A percentile compares a stretch with the other conserved stretches of the same genome.
Evolutionary conservation across 495 filamentous ascomycete genomes (phyloP).

Genomic region (Melanomma pulvis-pyrius): DNA sequence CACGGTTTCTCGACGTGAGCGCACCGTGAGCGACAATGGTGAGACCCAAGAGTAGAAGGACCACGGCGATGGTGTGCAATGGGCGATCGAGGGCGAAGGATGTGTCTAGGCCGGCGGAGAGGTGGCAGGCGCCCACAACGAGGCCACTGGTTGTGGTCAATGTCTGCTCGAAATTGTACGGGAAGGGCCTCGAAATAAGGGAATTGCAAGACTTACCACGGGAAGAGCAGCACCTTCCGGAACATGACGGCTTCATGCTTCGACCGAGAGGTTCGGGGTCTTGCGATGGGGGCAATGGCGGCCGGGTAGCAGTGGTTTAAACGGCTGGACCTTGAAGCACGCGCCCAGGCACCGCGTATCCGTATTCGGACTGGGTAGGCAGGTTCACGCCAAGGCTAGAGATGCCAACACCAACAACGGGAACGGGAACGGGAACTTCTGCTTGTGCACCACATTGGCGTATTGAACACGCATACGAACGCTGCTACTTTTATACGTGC

Average conservation of each 20-base stretch:
- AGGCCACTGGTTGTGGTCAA: constrained; percentile 34
- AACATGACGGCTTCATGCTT: constrained; percentile 10
- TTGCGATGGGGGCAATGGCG: background rate
- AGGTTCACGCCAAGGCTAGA: too few relatives aligned
- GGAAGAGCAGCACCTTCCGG: constrained; percentile 10
- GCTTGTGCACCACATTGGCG: too few relatives aligned
- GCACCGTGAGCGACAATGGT: constrained; percentile 31
- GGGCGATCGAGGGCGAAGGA: constrained; percentile 44
- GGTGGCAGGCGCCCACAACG: constrained; percentile 30
- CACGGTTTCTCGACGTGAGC: background rate
- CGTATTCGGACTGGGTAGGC: too few relatives aligned
- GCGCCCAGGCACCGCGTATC: too few relatives aligned
- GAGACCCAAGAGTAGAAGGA: constrained; percentile 35
- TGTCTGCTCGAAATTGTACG: background rate
- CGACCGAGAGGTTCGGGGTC: background rate
- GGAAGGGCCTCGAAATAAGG: background rate
- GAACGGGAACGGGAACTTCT: too few relatives aligned
- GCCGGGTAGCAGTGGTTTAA: background rate
- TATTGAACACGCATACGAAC: too few relatives aligned
- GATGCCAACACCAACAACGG: too few relatives aligned
- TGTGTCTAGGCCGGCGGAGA: constrained; percentile 25
- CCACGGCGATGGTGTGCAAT: constrained; percentile 38
- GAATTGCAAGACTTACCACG: constrained; percentile 2
- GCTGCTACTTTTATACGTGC: too few relatives aligned
- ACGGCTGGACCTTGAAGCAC: too few relatives aligned